These are phyloP conservation scores for Lablab purpureus DNA, from an alignment of 306 rosid species.

Conservation along the genomic window DNA sequence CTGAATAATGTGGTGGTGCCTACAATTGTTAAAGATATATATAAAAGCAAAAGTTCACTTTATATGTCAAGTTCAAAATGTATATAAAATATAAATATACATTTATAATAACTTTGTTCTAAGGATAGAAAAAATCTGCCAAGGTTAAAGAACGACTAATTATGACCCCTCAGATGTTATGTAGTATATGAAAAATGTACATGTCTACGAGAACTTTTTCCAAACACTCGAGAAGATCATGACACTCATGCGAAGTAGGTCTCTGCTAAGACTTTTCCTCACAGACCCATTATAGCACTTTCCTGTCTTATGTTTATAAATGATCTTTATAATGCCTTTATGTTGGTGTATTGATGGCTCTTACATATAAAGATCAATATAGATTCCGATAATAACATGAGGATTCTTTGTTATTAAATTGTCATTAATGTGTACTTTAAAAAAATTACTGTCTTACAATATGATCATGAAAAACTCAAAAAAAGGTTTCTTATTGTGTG, in stretches of 20 bases:
- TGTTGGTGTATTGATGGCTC: background rate
- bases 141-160: constrained; percentile 3
- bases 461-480: background rate
- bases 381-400: constrained; percentile 7
- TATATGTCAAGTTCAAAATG: constrained; percentile 28
- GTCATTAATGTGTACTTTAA: background rate
- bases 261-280: background rate
- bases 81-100: background rate
- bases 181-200: background rate
- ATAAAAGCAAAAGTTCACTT: constrained; percentile 33
- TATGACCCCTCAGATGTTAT: constrained; percentile 8
- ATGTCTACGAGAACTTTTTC: background rate
- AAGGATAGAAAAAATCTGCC: constrained; percentile 3
- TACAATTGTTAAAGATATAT: constrained; percentile 38
- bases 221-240: background rate
- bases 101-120: constrained; percentile 7
- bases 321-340: background rate
- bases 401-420: background rate
- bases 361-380: background rate
- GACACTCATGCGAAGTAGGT: constrained; percentile 9
- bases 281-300: background rate
- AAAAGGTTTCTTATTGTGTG: background rate
- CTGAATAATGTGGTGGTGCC: constrained; percentile 42
- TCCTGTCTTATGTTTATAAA: background rate
- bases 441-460: background rate